Evolutionary conservation across 2,329 filamentous ascomycete species (phyloP), one percentile per base, ranked within the genome.

Genomic region (Epichloe coenophiala): DNA sequence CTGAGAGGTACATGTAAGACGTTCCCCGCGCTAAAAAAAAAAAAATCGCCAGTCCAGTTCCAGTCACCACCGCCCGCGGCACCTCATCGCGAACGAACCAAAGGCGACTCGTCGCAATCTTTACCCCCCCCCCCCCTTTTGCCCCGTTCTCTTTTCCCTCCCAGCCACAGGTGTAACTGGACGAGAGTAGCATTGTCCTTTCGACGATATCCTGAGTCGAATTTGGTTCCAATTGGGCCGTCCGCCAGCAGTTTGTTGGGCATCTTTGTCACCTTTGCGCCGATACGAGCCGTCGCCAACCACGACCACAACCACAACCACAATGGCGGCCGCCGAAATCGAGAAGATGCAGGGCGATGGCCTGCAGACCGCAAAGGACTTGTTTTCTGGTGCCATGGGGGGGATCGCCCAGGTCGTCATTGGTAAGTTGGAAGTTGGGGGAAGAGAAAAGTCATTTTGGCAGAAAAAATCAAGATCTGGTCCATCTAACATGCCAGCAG

Each of bases 301-400:
- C 45, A 27, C 39, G 9, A 27, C 23, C 17, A 17, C 17, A 2
- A 27, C 23, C 17, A 17, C 17, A 2, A 36, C 9, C 23, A 19
- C 41, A 27, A 51, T 51, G 52, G 52, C 42, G 27, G 47, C 46
- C 19, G 46, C 23, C 39, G 52, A 51, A n/a, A 40, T 48, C 3
- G 46, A 53, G 36, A 49, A 44, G 21, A 33, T 47, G 4, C 38
- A 40, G 43, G 52, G 17, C 49, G 65, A 68, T 50, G 69, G 67
- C 23, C 57, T 74, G 59, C 80, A 84, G 63, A 85, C 86, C 47
- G 72, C 83, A 61, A 98, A 97, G 74, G 93, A 98, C 69, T 74
- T 98, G 53, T 86, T 91, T 63, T 81, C 93, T 11, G 93, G 93
- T 38, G 93, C 93, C 53, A 86, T 84, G 7, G 93, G 93, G 93